Evolutionary conservation across 768 basidiomycete species (phyloP).

Genomic region (Pisolithus sp.): DNA sequence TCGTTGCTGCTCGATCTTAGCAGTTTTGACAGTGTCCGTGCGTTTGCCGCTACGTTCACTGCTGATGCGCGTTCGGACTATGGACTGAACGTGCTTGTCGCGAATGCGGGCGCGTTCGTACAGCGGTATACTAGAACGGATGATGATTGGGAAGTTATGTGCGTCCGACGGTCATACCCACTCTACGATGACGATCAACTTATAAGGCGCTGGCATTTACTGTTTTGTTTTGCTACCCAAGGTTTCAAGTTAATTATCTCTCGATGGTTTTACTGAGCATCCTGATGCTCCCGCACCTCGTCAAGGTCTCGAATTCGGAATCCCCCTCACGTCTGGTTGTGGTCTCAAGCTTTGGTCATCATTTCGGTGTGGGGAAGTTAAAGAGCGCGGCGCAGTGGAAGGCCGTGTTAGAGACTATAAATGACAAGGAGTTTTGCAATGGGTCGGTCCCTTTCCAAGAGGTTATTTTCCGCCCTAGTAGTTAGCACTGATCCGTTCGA

Average conservation of each 20-base stretch:
- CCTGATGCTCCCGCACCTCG: slow-evolving; percentile 29
- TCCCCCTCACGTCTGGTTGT: slow-evolving; percentile 24
- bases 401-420: slow-evolving; percentile 21
- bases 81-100: slow-evolving; percentile 25
- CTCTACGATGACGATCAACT: background rate
- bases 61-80: slow-evolving; percentile 10
- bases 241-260: slow-evolving; percentile 32
- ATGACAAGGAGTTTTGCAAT: slow-evolving; percentile 16
- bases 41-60: slow-evolving; percentile 27
- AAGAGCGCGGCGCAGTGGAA: slow-evolving; percentile 2
- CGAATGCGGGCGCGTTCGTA: slow-evolving; percentile 23
- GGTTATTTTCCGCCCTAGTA: background rate
- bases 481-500: background rate
- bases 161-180: background rate
- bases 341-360: slow-evolving; percentile 27
- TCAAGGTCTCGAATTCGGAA: slow-evolving; percentile 15
- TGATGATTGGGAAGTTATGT: slow-evolving; percentile 47
- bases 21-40: slow-evolving; percentile 26
- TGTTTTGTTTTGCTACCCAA: slow-evolving; percentile 5
- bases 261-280: slow-evolving; percentile 24
- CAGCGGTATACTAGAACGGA: slow-evolving; percentile 20
- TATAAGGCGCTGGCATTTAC: background rate
- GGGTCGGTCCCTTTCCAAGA: slow-evolving; percentile 7
- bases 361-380: slow-evolving; percentile 3
- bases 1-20: slow-evolving; percentile 30